Evolutionary conservation across 768 basidiomycete species (phyloP).

Genomic region (Phanerochaete carnosa): DNA sequence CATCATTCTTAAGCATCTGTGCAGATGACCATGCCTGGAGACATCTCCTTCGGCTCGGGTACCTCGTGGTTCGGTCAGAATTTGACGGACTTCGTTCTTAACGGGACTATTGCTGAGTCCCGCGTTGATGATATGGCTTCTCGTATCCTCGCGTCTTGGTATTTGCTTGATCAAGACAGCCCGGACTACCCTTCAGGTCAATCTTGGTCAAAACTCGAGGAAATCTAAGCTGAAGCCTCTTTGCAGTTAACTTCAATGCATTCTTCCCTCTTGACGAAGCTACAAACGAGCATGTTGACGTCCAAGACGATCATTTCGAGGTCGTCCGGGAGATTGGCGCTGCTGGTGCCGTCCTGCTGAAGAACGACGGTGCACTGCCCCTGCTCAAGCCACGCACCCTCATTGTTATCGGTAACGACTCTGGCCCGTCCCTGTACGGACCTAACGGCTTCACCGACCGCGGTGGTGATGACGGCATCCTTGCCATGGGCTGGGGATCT

Average conservation of each 20-base stretch:
- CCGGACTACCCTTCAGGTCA: constrained; percentile 49
- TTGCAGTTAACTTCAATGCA: constrained; percentile 63
- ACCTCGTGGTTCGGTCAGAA: constrained; percentile 65
- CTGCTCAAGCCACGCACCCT: constrained; percentile 56
- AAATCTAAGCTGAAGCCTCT: too few species aligned
- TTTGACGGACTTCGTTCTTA: constrained; percentile 63
- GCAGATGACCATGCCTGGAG: constrained; percentile 74
- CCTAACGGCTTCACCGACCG: constrained; percentile 47
- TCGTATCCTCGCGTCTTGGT: constrained; percentile 73
- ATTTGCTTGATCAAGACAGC: constrained; percentile 61
- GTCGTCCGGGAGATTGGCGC: constrained; percentile 72
- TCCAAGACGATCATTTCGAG: constrained; percentile 64
- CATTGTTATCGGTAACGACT: constrained; percentile 54
- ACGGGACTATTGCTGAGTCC: constrained; percentile 63
- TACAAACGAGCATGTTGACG: constrained; percentile 62
- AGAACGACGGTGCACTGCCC: constrained; percentile 64
- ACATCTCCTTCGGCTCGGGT: constrained; percentile 46
- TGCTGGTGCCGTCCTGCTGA: constrained; percentile 71
- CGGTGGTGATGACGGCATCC: constrained; percentile 48
- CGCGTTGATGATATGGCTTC: constrained; percentile 82
- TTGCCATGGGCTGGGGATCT: constrained; percentile 86
- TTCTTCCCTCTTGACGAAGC: constrained; percentile 48
- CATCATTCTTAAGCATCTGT: neutral
- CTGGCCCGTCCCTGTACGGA: constrained; percentile 40
- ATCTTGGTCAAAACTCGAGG: constrained; percentile 15